Base-by-base conservation (phyloP, 352 stramenopile genomes). In the Phytophthora macrochlamydospora region DNA sequence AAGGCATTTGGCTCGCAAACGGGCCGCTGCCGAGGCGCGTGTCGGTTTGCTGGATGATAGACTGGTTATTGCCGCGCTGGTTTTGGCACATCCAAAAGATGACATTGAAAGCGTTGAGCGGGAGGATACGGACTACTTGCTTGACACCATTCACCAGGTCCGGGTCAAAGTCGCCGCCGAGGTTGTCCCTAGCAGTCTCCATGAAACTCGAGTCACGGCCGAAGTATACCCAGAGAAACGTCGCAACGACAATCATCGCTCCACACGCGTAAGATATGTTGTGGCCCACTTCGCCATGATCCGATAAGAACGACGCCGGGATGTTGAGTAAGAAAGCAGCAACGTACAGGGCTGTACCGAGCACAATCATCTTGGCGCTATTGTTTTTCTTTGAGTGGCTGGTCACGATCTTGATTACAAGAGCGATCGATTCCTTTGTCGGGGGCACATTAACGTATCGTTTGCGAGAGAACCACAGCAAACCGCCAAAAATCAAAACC, bases 11-110 rank as follows among this genome's bases (percentile, higher is more conserved):
- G 18, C 48, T 75, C 49, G 73, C 66, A 33, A 73, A 48, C 13
- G 56, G 51, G 9, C 51, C 52, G 59, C 55, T 67, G 40, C 54
- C 69, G 40, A 75, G 66, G 46, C 80, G 18, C 18, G 18, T 24
- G 78, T 89, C 80, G 18, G 68, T 78, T 56, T 89, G 78, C 59
- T 89, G 78, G 4, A 79, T 69, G 62, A 89, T 89, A 11, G 75
- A 71, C 62, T 89, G 78, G 62, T 84, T 84, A 69, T 89, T 87
- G 64, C 67, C 80, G 3, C 69, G 69, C 63, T 89, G 78, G 67
- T 89, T 77, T 52, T 89, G 76, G 40, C 70, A 73, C 11, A 74
- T 71, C 37, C 79, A 69, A 79, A 79, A 86, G 33, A 89, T 68
- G 24, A 89, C 73, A 18, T 69, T 80, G 56, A 77, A 89, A 9